Conservation (phyloP, 2,329 filamentous ascomycete species). For the Diaporthe sp. region DNA sequence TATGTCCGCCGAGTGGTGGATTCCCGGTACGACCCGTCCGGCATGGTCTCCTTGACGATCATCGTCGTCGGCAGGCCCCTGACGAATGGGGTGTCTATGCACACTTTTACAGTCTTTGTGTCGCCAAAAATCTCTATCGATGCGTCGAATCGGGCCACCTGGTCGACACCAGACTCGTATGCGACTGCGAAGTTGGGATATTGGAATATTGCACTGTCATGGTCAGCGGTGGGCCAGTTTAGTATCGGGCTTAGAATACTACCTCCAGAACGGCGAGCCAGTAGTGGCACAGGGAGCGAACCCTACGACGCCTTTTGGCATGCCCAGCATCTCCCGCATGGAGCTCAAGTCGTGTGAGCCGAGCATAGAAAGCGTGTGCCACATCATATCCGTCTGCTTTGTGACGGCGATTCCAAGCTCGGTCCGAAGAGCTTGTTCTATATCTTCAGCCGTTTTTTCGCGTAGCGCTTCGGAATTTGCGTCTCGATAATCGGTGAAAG, state of each 20-base stretch:
- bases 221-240: neutral
- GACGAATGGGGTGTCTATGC: slow-evolving; percentile 11
- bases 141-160: slow-evolving; percentile 13
- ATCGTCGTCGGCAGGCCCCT: slow-evolving; percentile 24
- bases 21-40: neutral
- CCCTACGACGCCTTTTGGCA: slow-evolving; percentile 15
- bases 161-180: slow-evolving; percentile 27
- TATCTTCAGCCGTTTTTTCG: neutral
- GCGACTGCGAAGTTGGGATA: slow-evolving; percentile 26
- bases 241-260: neutral
- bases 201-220: slow-evolving; percentile 19
- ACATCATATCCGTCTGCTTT: neutral
- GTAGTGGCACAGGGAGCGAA: slow-evolving; percentile 19
- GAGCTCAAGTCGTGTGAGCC: slow-evolving; percentile 18
- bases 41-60: slow-evolving; percentile 14
- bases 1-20: slow-evolving; percentile 12
- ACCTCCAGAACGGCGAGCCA: slow-evolving; percentile 17
- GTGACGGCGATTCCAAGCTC: slow-evolving; percentile 12
- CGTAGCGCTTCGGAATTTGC: slow-evolving; percentile 3
- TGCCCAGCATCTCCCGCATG: slow-evolving; percentile 20
- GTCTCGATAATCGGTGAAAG: neutral
- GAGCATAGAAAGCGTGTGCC: slow-evolving; percentile 26
- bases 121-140: slow-evolving; percentile 21
- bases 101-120: slow-evolving; percentile 12
- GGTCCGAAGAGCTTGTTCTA: neutral